A percentile compares a stretch with the other conserved stretches of the same genome.
Evolutionary conservation across 805 yeast species (phyloP).

Genomic region (Candida easanensis): DNA sequence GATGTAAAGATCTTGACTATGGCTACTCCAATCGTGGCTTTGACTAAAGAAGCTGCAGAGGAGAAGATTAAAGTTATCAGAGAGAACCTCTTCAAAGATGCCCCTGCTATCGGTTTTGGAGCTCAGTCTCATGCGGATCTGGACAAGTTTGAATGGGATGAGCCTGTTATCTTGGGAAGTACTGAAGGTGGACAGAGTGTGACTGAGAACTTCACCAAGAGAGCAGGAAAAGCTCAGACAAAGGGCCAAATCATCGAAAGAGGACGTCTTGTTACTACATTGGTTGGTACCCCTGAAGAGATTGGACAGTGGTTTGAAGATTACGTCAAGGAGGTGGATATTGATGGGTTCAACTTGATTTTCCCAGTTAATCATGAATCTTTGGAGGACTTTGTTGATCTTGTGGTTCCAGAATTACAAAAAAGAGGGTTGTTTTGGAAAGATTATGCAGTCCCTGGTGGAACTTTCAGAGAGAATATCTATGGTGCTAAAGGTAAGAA

Average conservation of each 20-base stretch:
- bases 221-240: constrained; percentile 21
- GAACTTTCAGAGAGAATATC: constrained; percentile 37
- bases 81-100: constrained; percentile 38
- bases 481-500: constrained; percentile 28
- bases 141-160: constrained; percentile 28
- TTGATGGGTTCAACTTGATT: constrained; percentile 43
- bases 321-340: constrained; percentile 37
- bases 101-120: constrained; percentile 42
- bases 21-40: constrained; percentile 36
- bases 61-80: constrained; percentile 27
- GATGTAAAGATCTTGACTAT: constrained; percentile 39
- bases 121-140: constrained; percentile 45
- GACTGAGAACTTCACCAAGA: constrained; percentile 29
- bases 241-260: constrained; percentile 30
- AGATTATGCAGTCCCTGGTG: constrained; percentile 36
- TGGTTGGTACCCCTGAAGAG: constrained; percentile 34
- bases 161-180: constrained; percentile 32
- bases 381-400: constrained; percentile 37
- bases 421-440: constrained; percentile 35
- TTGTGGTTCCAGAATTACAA: constrained; percentile 36
- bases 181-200: constrained; percentile 35
- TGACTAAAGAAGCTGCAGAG: constrained; percentile 40
- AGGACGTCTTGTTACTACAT: constrained; percentile 31
- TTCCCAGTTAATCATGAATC: constrained; percentile 37
- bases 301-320: constrained; percentile 39